Percentiles rank a stretch among this genome's conserved stretches.
These are phyloP conservation scores for Cetraspora pellucida DNA, from an alignment of 192 early-diverging fungal species.

Conservation along the genomic window DNA sequence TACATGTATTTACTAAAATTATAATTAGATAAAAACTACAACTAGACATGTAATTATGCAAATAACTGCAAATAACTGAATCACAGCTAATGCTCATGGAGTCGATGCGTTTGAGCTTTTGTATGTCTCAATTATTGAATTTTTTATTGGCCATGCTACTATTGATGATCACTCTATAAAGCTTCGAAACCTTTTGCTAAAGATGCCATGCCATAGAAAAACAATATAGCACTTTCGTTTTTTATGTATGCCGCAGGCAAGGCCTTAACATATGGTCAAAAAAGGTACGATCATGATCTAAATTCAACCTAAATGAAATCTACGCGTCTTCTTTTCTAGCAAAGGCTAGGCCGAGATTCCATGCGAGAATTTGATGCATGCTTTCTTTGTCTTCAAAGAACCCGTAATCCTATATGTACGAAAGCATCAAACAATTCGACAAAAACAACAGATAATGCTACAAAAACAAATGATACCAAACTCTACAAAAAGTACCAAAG, in stretches of 20 bases:
- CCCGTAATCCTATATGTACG: constrained; percentile 68
- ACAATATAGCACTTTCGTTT: constrained; percentile 86
- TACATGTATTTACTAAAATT: too few relatives aligned
- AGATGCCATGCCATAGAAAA: constrained; percentile 91
- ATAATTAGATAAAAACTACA: too few relatives aligned
- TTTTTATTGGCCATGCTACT: too few relatives aligned
- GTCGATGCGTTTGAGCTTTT: too few relatives aligned
- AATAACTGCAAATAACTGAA: too few relatives aligned
- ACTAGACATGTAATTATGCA: too few relatives aligned
- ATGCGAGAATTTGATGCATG: constrained; percentile 86
- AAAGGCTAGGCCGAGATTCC: constrained; percentile 81
- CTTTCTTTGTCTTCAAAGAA: constrained; percentile 80
- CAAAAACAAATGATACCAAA: not conserved
- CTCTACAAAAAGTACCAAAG: not conserved
- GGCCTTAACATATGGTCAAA: constrained; percentile 91
- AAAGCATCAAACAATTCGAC: not conserved
- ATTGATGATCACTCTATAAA: too few relatives aligned
- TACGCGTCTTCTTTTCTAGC: constrained; percentile 43
- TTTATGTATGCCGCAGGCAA: constrained; percentile 91
- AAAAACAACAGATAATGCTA: not conserved
- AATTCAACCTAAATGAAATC: too few relatives aligned
- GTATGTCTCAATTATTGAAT: too few relatives aligned
- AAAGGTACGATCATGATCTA: constrained; percentile 42
- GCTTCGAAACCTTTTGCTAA: too few relatives aligned
- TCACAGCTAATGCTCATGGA: too few relatives aligned